Evolutionary conservation across 768 basidiomycete genomes (phyloP).

Genomic region (Leccinum truebloodii): DNA sequence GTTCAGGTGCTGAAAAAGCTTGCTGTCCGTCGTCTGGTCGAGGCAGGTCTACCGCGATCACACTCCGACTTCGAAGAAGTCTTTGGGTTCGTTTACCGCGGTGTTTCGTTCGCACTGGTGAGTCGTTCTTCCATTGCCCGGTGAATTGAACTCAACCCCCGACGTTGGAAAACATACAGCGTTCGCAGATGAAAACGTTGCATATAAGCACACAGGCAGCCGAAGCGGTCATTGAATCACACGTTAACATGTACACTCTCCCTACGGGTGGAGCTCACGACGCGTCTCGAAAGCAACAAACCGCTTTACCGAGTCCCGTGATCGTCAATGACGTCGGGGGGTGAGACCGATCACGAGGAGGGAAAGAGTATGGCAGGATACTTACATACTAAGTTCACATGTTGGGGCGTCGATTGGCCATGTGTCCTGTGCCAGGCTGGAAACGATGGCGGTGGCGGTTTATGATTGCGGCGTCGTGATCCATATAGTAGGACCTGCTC

Average conservation of each 20-base stretch:
- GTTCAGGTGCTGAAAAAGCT: slow-evolving; percentile 41
- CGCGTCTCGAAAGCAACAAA: not conserved
- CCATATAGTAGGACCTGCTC: no score
- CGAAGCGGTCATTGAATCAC: slow-evolving; percentile 37
- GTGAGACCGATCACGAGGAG: no score
- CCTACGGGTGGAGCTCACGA: not conserved
- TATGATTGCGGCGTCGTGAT: no score
- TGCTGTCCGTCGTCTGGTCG: slow-evolving; percentile 34
- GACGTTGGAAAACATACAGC: slow-evolving; percentile 12
- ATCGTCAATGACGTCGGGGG: no score
- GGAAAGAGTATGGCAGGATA: no score
- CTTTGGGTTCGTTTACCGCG: slow-evolving; percentile 41
- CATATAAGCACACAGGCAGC: slow-evolving; percentile 29
- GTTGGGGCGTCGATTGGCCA: no score
- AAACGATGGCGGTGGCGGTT: no score
- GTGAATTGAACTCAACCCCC: not conserved
- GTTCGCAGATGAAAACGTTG: slow-evolving; percentile 31
- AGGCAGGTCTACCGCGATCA: slow-evolving; percentile 35
- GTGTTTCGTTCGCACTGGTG: slow-evolving; percentile 43
- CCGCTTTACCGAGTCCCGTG: no score
- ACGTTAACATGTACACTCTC: slow-evolving; percentile 38
- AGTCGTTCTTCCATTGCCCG: slow-evolving; percentile 13
- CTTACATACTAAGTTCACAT: no score
- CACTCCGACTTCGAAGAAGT: slow-evolving; percentile 43
- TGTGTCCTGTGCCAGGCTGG: no score